Evolutionary conservation across 2,329 filamentous ascomycete genomes (phyloP).

Genomic region (Spiromastix sp.): DNA sequence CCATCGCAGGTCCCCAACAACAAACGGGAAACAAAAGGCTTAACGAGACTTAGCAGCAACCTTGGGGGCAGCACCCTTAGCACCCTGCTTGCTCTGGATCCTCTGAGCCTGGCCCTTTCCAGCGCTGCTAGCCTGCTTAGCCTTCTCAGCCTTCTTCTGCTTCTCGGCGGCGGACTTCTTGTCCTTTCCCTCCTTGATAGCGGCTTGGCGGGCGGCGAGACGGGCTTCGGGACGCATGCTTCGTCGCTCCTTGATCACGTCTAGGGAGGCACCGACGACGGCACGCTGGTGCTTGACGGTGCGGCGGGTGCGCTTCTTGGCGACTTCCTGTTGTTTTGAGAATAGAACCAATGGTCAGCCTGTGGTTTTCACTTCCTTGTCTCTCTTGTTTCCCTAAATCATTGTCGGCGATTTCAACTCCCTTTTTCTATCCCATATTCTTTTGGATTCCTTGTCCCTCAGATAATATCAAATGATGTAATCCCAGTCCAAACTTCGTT

Average conservation of each 20-base stretch:
- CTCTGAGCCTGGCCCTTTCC: conserved; percentile 68
- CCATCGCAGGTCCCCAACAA: too few species aligned
- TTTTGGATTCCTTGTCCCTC: not conserved
- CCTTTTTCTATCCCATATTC: not conserved
- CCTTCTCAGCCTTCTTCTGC: conserved; percentile 99
- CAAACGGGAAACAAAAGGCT: too few species aligned
- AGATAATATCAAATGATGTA: not conserved
- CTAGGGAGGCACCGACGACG: conserved; percentile 97
- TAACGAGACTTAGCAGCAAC: conserved; percentile 79
- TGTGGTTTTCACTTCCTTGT: conserved; percentile 9
- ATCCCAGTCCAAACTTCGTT: not conserved
- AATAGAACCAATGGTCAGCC: conserved; percentile 10
- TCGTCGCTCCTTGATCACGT: conserved; percentile 99
- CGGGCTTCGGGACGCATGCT: conserved; percentile 90
- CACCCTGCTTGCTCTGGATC: conserved; percentile 93
- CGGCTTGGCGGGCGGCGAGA: conserved; percentile 73
- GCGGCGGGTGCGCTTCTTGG: conserved; percentile 98
- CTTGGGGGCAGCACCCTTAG: conserved; percentile 83
- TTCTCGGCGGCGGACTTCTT: conserved; percentile 84
- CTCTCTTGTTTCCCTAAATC: conserved; percentile 1
- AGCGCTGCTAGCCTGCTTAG: conserved; percentile 68
- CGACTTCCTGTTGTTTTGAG: conserved; percentile 67
- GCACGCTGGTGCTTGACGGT: conserved; percentile 98
- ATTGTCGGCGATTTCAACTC: too few species aligned
- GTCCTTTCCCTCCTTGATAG: conserved; percentile 97